Conservation (phyloP, 805 yeast species). For the Kuraishia capsulata region DNA sequence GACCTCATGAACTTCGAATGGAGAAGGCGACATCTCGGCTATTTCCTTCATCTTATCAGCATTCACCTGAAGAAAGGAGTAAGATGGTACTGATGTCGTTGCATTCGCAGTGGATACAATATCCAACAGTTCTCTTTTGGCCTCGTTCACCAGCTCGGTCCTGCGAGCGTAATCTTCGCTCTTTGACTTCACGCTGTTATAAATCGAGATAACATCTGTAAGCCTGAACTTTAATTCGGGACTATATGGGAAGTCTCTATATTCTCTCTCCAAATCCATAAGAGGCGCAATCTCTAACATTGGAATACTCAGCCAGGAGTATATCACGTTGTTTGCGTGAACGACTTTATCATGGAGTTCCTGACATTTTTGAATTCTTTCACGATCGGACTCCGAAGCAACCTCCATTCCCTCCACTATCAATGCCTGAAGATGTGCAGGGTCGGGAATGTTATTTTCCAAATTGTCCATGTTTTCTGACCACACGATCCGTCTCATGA, state of each 20-base stretch:
- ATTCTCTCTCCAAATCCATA: constrained; percentile 6
- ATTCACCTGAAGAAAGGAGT: neutral
- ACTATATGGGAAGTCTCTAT: constrained; percentile 1
- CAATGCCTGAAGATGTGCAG: constrained; percentile 8
- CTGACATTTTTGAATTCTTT: constrained; percentile 1
- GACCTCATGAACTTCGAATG: neutral
- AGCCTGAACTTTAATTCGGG: neutral
- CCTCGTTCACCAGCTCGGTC: neutral
- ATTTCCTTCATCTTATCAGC: neutral
- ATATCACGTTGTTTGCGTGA: neutral
- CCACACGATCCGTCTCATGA: constrained; percentile 31
- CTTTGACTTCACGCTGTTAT: neutral
- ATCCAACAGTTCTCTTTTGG: neutral
- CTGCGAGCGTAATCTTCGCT: neutral
- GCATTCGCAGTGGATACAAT: neutral
- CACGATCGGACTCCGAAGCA: constrained; percentile 9
- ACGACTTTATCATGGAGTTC: neutral
- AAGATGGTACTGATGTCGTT: neutral
- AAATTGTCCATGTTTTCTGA: neutral
- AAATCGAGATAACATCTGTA: neutral
- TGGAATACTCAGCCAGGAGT: neutral
- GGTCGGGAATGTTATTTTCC: constrained; percentile 11
- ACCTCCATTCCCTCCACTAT: constrained; percentile 15
- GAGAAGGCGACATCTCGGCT: neutral
- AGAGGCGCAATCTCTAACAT: neutral